A percentile compares a stretch with the other conserved stretches of the same genome.
These are phyloP conservation scores for Colletotrichum eleusines DNA, from an alignment of 2,329 filamentous ascomycete genomes.

Conservation along the genomic window DNA sequence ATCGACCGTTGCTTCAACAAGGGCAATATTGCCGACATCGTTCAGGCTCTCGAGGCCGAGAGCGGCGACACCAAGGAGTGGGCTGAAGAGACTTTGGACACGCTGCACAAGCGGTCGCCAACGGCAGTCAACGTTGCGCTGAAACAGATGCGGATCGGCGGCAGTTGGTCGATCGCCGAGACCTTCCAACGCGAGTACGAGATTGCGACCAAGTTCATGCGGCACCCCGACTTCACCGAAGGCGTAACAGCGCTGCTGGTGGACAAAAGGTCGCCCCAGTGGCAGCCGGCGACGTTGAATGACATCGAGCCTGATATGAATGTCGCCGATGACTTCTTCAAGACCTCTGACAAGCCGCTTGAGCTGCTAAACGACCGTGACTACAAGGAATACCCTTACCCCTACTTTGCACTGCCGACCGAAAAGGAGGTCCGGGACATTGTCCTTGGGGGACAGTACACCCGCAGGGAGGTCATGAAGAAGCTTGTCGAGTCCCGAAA, in stretches of 20 bases:
- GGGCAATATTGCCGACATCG: constrained; percentile 76
- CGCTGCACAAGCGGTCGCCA: constrained; percentile 83
- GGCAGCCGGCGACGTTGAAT: constrained; percentile 81
- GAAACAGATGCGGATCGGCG: constrained; percentile 82
- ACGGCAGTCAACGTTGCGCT: constrained; percentile 88
- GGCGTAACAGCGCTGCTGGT: constrained; percentile 88
- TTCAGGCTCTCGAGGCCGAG: constrained; percentile 73
- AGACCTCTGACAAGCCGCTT: constrained; percentile 60
- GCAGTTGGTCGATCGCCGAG: constrained; percentile 82
- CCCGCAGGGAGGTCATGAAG: constrained; percentile 70
- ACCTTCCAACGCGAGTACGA: constrained; percentile 88
- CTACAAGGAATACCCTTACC: constrained; percentile 81
- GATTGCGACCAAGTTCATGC: constrained; percentile 91
- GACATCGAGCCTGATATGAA: constrained; percentile 68
- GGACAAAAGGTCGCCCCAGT: constrained; percentile 76
- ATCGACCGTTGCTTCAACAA: constrained; percentile 88
- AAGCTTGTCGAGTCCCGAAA: constrained; percentile 71
- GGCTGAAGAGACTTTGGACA: constrained; percentile 82
- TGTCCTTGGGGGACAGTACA: constrained; percentile 55
- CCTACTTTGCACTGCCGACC: constrained; percentile 76
- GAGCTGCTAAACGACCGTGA: constrained; percentile 71
- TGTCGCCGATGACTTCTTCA: constrained; percentile 78
- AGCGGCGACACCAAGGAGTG: constrained; percentile 71
- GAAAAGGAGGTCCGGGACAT: constrained; percentile 70
- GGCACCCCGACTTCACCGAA: constrained; percentile 89